These are phyloP conservation scores for Astragalus membranaceus DNA, from an alignment of 306 rosid genomes.

Conservation along the genomic window DNA sequence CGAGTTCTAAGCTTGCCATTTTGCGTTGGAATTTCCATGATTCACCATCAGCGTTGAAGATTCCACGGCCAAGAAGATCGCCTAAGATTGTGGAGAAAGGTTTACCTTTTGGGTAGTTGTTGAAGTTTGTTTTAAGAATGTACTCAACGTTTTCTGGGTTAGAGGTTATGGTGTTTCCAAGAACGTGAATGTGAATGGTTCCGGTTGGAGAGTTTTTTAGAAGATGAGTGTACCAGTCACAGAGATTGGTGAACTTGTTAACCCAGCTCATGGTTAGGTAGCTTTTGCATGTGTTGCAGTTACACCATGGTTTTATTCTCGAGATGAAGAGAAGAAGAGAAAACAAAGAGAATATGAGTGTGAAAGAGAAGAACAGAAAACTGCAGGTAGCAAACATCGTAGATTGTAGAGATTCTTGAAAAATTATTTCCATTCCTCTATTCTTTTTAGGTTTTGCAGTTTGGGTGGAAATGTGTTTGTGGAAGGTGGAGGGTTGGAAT, in stretches of 20 bases:
- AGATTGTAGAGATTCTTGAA: constrained; percentile 23
- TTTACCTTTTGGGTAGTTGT: constrained; percentile 77
- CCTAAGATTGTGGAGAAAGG: constrained; percentile 69
- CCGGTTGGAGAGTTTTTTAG: constrained; percentile 43
- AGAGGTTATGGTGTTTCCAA: constrained; percentile 59
- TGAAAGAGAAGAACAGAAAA: constrained; percentile 61
- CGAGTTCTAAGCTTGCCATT: constrained; percentile 73
- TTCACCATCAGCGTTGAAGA: constrained; percentile 78
- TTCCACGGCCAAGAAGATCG: constrained; percentile 76
- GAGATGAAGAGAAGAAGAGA: constrained; percentile 47
- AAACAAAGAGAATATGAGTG: constrained; percentile 41
- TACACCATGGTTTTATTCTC: constrained; percentile 71
- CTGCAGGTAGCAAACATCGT: constrained; percentile 28
- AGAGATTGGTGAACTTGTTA: constrained; percentile 31
- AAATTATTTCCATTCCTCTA: background rate
- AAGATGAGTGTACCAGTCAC: constrained; percentile 83
- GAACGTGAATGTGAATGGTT: constrained; percentile 59
- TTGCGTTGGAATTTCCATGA: constrained; percentile 75
- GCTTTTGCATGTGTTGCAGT: constrained; percentile 47
- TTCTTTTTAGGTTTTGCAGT: background rate
- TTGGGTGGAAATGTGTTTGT: background rate
- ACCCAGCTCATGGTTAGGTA: constrained; percentile 48
- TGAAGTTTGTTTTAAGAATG: constrained; percentile 64
- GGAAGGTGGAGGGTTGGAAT: background rate
- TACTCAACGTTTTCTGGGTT: constrained; percentile 68